These are phyloP conservation scores for Marchantia polymorpha DNA, from an alignment of 225 moss, liverwort and hornwort genomes.

Conservation along the genomic window DNA sequence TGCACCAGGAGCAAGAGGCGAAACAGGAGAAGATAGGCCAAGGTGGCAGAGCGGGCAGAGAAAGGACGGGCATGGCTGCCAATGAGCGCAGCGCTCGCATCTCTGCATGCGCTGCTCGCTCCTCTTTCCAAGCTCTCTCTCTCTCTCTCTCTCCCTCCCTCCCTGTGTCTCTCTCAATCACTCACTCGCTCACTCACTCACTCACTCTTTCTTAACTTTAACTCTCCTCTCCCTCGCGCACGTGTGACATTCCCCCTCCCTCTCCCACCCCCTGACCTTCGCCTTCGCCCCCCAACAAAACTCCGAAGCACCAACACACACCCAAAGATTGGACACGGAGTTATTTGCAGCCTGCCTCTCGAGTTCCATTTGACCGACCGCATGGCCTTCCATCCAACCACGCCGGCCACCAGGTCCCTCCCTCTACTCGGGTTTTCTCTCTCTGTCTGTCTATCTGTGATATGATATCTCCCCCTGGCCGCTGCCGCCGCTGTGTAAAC, in stretches of 20 bases:
- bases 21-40: conserved; percentile 27
- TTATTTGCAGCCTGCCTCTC: conserved; percentile 1
- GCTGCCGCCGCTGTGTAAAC: neutral
- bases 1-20: conserved; percentile 11
- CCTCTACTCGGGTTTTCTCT: neutral
- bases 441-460: neutral
- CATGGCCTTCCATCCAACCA: conserved; percentile 18
- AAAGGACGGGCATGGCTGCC: conserved; percentile 33
- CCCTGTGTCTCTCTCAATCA: too few species aligned
- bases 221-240: conserved; percentile 24
- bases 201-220: conserved; percentile 13
- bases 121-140: neutral
- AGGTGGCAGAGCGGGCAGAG: conserved; percentile 38
- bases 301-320: neutral
- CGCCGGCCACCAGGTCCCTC: conserved; percentile 11
- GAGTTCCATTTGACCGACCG: conserved; percentile 20
- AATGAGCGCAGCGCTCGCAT: conserved; percentile 17
- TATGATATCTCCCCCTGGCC: neutral
- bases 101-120: conserved; percentile 19
- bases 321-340: neutral
- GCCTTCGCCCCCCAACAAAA: neutral
- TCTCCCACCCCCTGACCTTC: neutral
- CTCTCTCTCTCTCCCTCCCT: neutral
- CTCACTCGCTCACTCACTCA: neutral
- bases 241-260: conserved; percentile 29